Base-by-base conservation (phyloP, 2,329 filamentous ascomycete species). In the Penicillium brasilianum region DNA sequence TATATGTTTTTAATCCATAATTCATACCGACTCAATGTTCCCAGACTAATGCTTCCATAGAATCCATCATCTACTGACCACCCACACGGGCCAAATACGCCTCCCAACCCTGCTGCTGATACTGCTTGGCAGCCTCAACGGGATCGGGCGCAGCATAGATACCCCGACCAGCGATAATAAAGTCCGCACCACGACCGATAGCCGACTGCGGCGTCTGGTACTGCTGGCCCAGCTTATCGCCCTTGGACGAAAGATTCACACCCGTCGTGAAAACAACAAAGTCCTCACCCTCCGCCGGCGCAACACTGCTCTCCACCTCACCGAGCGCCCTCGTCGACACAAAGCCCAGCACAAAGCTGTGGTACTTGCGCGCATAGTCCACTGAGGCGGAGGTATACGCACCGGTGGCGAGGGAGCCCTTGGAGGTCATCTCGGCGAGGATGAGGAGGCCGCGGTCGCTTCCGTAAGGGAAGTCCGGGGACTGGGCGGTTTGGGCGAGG, bases 361-460 rank as follows among this genome's bases (percentile, higher is more conserved):
- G 75, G 66, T 81, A 79, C 60, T 77, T 76, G 55, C 79, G 74
- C 48, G 80, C 80, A 68, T 80, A 77, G 60, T 81, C 78, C n/a
- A 82, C 79, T 0, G 80, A 82, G 4, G 75, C 66, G 44, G 71
- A 75, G 32, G 80, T 82, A 65, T 82, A 82, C 16, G 72, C 66
- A 8, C 79, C 80, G 7, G 77, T 79, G 0, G 80, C 80, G 34
- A 82, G 66, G 3, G 80, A 82, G 14, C 80, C 80, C 71, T 81
- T 81, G n/a, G 78, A 81, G 7, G 80, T 82, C 80, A 82, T 82
- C 71, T 82, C 80, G 0, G 80, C 80, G 13, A 82, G 74, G 55
- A 82, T 82, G 32, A 82, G 68, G 32, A 82, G 71, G 10, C 76
- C 80, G 34, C 80, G 74, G 49, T 81, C 79, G 9, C 67, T 54